Conservation (phyloP, 192 early-diverging fungal genomes). For the Coemansia umbellata region DNA sequence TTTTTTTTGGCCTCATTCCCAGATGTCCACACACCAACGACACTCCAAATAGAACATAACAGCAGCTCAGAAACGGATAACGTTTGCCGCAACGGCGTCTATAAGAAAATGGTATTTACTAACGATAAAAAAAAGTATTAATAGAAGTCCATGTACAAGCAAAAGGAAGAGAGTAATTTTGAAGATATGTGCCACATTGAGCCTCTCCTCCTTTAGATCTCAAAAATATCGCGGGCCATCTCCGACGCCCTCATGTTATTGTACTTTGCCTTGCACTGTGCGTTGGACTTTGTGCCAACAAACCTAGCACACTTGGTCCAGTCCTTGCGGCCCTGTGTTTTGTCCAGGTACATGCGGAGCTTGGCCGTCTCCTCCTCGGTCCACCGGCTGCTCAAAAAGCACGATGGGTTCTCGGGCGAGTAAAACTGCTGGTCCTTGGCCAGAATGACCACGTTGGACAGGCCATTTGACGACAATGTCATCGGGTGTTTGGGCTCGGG, state of each 20-base stretch:
- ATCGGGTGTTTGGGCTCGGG: background rate
- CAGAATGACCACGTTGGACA: background rate
- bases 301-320: slow-evolving; percentile 15
- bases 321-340: slow-evolving; percentile 16
- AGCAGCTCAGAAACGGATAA: no score
- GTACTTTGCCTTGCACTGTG: slow-evolving; percentile 36
- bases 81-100: no score
- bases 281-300: slow-evolving; percentile 18
- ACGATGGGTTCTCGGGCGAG: background rate
- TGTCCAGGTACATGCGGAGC: slow-evolving; percentile 8
- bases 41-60: no score
- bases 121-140: no score
- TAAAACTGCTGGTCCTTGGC: background rate
- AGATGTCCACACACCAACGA: no score
- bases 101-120: no score
- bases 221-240: background rate
- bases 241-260: slow-evolving; percentile 28
- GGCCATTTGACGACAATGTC: background rate
- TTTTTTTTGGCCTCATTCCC: no score
- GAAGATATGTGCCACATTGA: no score
- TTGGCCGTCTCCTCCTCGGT: slow-evolving; percentile 5
- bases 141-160: no score
- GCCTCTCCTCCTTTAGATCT: background rate
- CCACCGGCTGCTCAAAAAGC: slow-evolving; percentile 14
- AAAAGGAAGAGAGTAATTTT: no score